These are phyloP conservation scores for Jatropha podagrica DNA, from an alignment of 441 rosid genomes.

Conservation along the genomic window DNA sequence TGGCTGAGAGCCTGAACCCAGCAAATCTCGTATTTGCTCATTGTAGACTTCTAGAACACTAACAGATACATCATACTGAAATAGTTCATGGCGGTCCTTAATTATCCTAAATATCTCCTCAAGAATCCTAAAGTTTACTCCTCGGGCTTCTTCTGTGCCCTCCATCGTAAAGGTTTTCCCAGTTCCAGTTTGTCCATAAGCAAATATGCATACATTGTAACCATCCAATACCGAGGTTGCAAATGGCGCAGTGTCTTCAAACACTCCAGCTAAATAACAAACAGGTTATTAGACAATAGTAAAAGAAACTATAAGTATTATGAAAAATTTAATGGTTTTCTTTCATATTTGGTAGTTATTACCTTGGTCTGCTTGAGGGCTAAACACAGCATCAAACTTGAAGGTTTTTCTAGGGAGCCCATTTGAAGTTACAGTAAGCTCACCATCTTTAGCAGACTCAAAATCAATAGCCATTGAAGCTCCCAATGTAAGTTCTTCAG, in stretches of 20 bases:
- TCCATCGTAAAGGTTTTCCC: constrained; percentile 98
- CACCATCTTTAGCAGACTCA: constrained; percentile 82
- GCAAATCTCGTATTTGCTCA: constrained; percentile 89
- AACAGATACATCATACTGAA: constrained; percentile 64
- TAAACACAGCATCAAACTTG: constrained; percentile 87
- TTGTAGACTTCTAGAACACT: constrained; percentile 97
- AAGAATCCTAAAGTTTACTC: constrained; percentile 87
- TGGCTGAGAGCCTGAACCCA: constrained; percentile 56
- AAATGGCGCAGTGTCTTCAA: constrained; percentile 84
- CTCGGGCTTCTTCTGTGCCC: constrained; percentile 81
- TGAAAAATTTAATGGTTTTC: not conserved
- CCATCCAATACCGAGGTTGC: constrained; percentile 94
- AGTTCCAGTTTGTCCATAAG: constrained; percentile 96
- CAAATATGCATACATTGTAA: constrained; percentile 89
- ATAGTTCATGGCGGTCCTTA: constrained; percentile 57
- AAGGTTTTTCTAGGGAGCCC: constrained; percentile 73
- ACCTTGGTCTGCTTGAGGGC: constrained; percentile 90
- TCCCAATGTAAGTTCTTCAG: constrained; percentile 61
- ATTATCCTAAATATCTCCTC: constrained; percentile 68
- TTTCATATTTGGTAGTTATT: constrained; percentile 17
- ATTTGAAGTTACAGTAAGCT: constrained; percentile 69
- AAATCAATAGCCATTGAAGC: constrained; percentile 64
- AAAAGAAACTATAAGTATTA: not conserved
- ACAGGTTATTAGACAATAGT: constrained; percentile 3
- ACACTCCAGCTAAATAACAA: constrained; percentile 65